Evolutionary conservation across 2,329 filamentous ascomycete genomes (phyloP).

Genomic region (Periconia sp.): DNA sequence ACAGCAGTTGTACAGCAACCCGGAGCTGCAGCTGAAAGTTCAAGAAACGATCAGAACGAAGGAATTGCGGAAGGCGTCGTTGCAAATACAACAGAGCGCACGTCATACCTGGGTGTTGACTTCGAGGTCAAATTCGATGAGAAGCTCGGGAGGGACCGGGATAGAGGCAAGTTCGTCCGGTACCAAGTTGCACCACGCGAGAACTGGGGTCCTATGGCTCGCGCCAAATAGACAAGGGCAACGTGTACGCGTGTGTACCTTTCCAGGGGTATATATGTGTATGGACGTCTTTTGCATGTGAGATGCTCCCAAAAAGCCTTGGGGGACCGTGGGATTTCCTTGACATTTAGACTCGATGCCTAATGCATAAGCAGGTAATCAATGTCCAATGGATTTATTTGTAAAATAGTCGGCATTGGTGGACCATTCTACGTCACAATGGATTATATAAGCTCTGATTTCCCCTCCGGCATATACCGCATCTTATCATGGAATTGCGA

Average conservation of each 20-base stretch:
- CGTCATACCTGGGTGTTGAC: conserved; percentile 35
- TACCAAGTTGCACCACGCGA: conserved; percentile 89
- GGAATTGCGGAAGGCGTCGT: conserved; percentile 5
- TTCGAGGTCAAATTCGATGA: conserved; percentile 78
- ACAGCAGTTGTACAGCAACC: conserved; percentile 15
- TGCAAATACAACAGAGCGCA: conserved; percentile 6
- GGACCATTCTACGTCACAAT: neutral
- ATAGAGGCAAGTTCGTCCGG: conserved; percentile 69
- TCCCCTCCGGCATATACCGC: neutral
- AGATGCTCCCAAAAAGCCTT: neutral
- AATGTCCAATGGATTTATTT: neutral
- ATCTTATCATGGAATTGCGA: neutral
- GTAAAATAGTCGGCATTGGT: neutral
- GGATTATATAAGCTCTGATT: neutral
- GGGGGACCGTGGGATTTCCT: neutral
- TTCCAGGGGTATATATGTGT: neutral
- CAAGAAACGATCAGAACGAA: neutral
- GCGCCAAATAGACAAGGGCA: conserved; percentile 43
- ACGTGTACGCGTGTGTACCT: neutral
- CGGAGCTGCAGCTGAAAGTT: conserved; percentile 17
- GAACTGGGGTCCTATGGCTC: conserved; percentile 87
- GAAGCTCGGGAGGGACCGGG: conserved; percentile 68
- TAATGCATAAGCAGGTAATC: too few relatives aligned
- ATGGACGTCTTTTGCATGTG: neutral
- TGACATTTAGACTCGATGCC: too few relatives aligned